Evolutionary conservation across 1,284 basidiomycete species (phyloP), one percentile per base, ranked within the genome.

Genomic region (Pseudozyma sp.): DNA sequence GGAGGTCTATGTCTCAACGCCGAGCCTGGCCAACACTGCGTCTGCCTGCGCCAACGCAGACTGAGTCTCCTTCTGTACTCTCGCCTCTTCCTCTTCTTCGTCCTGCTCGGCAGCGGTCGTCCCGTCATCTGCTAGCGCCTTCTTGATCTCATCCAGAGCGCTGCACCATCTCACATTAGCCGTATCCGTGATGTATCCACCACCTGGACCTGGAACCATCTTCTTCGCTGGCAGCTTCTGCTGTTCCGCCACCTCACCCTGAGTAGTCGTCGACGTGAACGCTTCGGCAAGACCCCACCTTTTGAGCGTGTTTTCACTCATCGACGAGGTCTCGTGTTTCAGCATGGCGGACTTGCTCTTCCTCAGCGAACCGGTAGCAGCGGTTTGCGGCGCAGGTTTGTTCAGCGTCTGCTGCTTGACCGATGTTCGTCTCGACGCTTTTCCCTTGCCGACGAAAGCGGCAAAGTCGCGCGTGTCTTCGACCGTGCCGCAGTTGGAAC

Each of bases 101-200:
- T 57, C 54, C 17, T 50, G 40, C 14, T 62, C 48, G 17, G 37
- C 51, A 24, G n/a, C 17, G 19, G n/a, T 13, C 7, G 43, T n/a
- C 43, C 24, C 9, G 5, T 66, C 59, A 2, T 35, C 55, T 1
- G 68, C 68, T 3, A 81, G 50, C 9, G 79, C 79, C 56, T 68
- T 68, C 39, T 77, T 78, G 61, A 81, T 81, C 61, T 81, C 79
- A 24, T 75, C 69, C 44, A 81, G 33, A 6, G 79, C 79, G 13
- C 57, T 66, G 57, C 79, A 78, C 79, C 79, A 81, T 17, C 79
- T 50, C 24, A 68, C 29, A 35, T 81, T 78, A 14, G 79, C 79
- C 1, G 79, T 81, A 51, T 79, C 75, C 14, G 79, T 79, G 47
- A 81, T 81, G 39, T 77, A 78, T 0, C 61, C 55, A 2, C 78